Evolutionary conservation across 2,329 filamentous ascomycete species (phyloP).

Genomic region (Nemania sp.): DNA sequence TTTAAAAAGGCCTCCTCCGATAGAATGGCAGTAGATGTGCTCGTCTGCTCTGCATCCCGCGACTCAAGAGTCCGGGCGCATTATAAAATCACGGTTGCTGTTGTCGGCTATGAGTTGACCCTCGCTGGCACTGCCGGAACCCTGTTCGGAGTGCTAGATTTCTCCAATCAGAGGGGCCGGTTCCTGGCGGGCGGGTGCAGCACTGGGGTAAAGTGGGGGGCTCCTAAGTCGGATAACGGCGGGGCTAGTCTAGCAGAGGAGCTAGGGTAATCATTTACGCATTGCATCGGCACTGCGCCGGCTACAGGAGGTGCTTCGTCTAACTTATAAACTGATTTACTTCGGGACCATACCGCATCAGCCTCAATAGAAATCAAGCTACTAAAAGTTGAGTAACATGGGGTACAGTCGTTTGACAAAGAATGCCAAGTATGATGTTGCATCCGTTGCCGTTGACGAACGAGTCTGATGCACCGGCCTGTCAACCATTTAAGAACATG

Average conservation of each 20-base stretch:
- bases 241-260: slow-evolving; percentile 21
- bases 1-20: too few species aligned
- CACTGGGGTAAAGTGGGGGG: slow-evolving; percentile 14
- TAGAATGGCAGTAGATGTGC: background rate
- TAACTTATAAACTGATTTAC: too few species aligned
- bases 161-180: slow-evolving; percentile 6
- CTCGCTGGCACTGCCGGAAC: too few species aligned
- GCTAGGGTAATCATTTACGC: slow-evolving; percentile 21
- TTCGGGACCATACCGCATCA: too few species aligned
- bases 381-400: too few species aligned
- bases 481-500: too few species aligned
- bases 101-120: slow-evolving; percentile 36
- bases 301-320: too few species aligned
- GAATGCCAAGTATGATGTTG: too few species aligned
- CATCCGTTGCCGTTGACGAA: too few species aligned
- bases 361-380: too few species aligned
- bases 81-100: slow-evolving; percentile 26
- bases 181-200: slow-evolving; percentile 12
- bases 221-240: slow-evolving; percentile 31
- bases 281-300: slow-evolving; percentile 2
- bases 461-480: too few species aligned
- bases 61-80: background rate
- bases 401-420: too few species aligned
- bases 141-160: slow-evolving; percentile 10
- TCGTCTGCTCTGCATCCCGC: background rate